Evolutionary conservation across 768 basidiomycete genomes (phyloP), one percentile per base, ranked within the genome.

Genomic region (Termitomyces sp.): DNA sequence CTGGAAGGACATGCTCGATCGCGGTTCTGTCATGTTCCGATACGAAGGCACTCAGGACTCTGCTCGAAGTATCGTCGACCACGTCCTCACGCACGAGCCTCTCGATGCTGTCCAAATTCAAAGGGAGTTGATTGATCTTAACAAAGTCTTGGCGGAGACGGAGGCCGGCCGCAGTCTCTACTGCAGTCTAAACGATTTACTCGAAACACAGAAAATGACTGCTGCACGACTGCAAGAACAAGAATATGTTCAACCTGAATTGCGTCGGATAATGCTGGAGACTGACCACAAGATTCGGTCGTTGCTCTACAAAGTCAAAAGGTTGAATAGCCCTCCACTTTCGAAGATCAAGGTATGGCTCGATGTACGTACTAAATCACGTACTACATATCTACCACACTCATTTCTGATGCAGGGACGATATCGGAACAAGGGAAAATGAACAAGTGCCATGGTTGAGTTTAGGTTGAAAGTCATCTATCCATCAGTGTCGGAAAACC

Each of bases 1-100:
- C 30, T 62, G 61, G 59, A 57, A 57, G 19, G 49, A 48, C 34
- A 60, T 62, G 59, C 35, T 62, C 17, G 42, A 50, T 9, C 42
- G 42, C n/a, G 59, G 56, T 25, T 60, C 56, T 27, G 37, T n/a
- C 23, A 52, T 56, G 45, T 34, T 55, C 16, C 59, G 61, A 14
- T 60, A 52, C 45, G 39, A 56, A 27, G 59, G 51, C n/a, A 56
- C 59, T 12, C 50, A 59, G 21, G 45, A 49, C 4, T 56, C 59
- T 11, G 59, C 59, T 35, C 43, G 40, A 11, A 25, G 27, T 23
- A 59, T 59, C 12, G 28, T 59, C 23, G 54, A 56, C 25, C 48
- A 45, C 25, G 52, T 59, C 21, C 59, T 59, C 34, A 39, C 40
- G 4, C 55, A 48, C 35, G 50, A 59, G n/a, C 59, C 59, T 12